Base-by-base conservation (phyloP, 2,329 filamentous ascomycete genomes). In the Beauveria australis region DNA sequence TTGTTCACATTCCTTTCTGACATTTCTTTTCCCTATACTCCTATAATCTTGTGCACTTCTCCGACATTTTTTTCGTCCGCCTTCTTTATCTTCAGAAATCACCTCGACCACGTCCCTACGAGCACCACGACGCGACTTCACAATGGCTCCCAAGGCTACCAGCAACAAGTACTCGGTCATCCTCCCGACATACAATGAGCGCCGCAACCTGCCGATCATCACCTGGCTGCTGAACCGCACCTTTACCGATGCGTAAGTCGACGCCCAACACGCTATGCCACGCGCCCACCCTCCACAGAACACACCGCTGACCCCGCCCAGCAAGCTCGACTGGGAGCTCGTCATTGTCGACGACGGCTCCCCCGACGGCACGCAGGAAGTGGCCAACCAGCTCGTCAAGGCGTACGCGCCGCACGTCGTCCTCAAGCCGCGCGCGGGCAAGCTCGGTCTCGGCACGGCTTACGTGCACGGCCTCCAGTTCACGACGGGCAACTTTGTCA, bases 301-400 rank as follows among this genome's bases (percentile, higher is more conserved):
- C 19, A 14, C 22, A 37, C 55, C 5, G 30, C 56, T 59, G 16
- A 53, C 30, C 22, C 46, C 24, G 18, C 28, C 14, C 62, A 96
- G 93, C 72, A 89, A 94, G 55, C 84, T 99, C 70, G 88, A 97
- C 75, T 99, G 91, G 91, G 92, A 99, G 79, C 82, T 99, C 73
- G 89, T 99, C 74, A 94, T 99, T 74, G 90, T 99, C 74, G 94
- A 99, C 83, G 95, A 99, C 76, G 94, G 89, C 77, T 96, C 91
- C 61, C 94, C 94, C 66, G 94, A 99, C 76, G 92, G 92, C 72
- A 99, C 94, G 58, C 90, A 96, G 75, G 86, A 89, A 64, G 84
- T 99, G 68, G 94, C 93, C 64, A 82, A 89, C 72, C 92, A 99
- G 75, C 90, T 99, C 66, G 88, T 93, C 73, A 88, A 89, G 73